Evolutionary conservation across 306 rosid species (phyloP), one percentile per base, ranked within the genome.

Genomic region (Cicer arietinum): DNA sequence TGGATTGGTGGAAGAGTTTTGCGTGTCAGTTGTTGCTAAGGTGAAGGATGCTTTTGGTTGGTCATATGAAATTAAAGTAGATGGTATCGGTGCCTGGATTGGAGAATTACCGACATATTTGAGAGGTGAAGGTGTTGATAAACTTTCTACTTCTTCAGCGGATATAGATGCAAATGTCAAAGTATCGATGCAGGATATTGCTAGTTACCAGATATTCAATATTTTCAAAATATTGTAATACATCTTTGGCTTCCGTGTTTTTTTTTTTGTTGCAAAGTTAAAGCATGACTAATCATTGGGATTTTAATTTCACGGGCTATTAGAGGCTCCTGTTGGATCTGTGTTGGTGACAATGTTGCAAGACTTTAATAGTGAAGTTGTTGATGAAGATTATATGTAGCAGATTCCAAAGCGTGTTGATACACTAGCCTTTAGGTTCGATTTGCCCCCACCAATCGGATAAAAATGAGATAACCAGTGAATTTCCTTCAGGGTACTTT

Each of bases 201-300:
- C 94, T 51, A 91, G 96, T 86, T 94, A 91, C 78, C 97, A 94
- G 98, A 97, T 91, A 72, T 71, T 68, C 64, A 46, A 42, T 10
- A 17, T 77, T 54, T 40, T 71, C 37, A 46, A 57, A 48, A 8
- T 45, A 50, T 41, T 67, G 44, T 18, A 77, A 61, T 47, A 58
- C 46, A 14, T 44, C 52, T 25, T 20, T 79, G 70, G 54, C 42
- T 54, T 61, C 51, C 13, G 14, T 60, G 10, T 20, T 6, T 45
- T 57, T 53, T 67, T 57, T 58, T 14, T 14, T 14, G 44, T 50
- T 71, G n/a, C 66, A 51, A 62, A 65, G 13, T 53, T 37, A 73
- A 69, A 6, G 12, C 63, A 20, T 13, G 71, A 56, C 60, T 22
- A 22, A 10, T 61, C 77, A 53, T 42, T 30, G 17, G 20, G 71